Conservation (phyloP, 345 rosid species). For the Lepidium didymum region DNA sequence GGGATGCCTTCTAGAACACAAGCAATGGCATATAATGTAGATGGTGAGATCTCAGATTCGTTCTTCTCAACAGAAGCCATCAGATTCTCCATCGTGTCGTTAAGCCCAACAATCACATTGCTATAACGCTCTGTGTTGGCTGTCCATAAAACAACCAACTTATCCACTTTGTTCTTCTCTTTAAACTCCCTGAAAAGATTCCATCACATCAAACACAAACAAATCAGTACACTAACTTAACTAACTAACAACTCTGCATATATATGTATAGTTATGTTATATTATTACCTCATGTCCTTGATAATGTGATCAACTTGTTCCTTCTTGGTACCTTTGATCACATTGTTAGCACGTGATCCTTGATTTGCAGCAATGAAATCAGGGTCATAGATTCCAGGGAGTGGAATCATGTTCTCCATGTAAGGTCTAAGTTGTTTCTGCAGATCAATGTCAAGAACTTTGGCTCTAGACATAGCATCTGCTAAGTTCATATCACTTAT, state of each 20-base stretch:
- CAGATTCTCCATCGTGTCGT: slow-evolving; percentile 81
- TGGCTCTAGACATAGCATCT: slow-evolving; percentile 95
- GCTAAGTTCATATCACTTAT: slow-evolving; percentile 95
- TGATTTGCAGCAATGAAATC: slow-evolving; percentile 99
- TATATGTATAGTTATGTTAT: not conserved
- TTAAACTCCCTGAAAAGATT: slow-evolving; percentile 68
- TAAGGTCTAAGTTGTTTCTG: slow-evolving; percentile 94
- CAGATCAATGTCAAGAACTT: slow-evolving; percentile 79
- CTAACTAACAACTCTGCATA: not conserved
- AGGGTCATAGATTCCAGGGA: slow-evolving; percentile 77
- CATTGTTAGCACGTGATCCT: slow-evolving; percentile 81
- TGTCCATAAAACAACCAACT: slow-evolving; percentile 89
- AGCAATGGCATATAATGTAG: slow-evolving; percentile 82
- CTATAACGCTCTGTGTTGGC: slow-evolving; percentile 99
- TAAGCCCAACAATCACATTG: slow-evolving; percentile 71
- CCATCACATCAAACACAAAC: not conserved
- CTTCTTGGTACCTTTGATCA: slow-evolving; percentile 82
- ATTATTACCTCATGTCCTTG: slow-evolving; percentile 77
- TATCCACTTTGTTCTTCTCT: slow-evolving; percentile 81
- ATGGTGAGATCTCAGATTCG: slow-evolving; percentile 92
- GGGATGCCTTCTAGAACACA: slow-evolving; percentile 82
- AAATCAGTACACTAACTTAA: not conserved
- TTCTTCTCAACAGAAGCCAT: slow-evolving; percentile 66
- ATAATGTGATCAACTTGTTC: slow-evolving; percentile 80
- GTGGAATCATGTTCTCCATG: slow-evolving; percentile 96